These are phyloP conservation scores for Auxenochlorella pyrenoidosa DNA, from an alignment of 139 green algal species.

Conservation along the genomic window DNA sequence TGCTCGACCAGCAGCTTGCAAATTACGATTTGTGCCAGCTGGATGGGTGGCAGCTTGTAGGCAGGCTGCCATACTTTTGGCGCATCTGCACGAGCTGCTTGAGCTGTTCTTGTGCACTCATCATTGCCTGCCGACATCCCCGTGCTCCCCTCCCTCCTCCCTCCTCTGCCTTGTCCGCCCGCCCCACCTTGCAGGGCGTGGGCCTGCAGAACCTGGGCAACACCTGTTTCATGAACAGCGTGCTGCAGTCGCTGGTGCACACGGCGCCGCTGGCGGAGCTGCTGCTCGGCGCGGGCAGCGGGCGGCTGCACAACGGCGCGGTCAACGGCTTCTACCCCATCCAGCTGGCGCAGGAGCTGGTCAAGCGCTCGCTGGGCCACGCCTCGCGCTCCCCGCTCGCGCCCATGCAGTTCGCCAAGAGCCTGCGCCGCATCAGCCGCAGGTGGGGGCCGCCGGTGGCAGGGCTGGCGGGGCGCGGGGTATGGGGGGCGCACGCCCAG, in stretches of 20 bases:
- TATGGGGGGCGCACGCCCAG: background rate
- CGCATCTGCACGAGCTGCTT: no score
- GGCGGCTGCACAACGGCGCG: conserved; percentile 26
- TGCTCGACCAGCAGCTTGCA: no score
- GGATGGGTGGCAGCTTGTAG: no score
- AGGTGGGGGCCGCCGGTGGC: conserved; percentile 41
- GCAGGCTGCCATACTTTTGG: no score
- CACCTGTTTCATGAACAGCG: conserved; percentile 98
- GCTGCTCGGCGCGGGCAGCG: conserved; percentile 55
- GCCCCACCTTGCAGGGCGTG: conserved; percentile 62
- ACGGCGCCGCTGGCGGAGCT: conserved; percentile 88
- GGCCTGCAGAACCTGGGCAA: conserved; percentile 96
- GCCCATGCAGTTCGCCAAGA: conserved; percentile 57
- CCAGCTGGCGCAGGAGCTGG: conserved; percentile 58
- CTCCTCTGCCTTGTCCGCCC: background rate
- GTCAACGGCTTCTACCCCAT: conserved; percentile 62
- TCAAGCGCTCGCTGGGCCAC: conserved; percentile 55
- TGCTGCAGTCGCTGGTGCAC: conserved; percentile 94
- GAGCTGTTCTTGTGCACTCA: no score
- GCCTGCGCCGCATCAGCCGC: conserved; percentile 58
- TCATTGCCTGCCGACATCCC: background rate
- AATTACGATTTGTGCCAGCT: no score
- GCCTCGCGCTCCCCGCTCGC: conserved; percentile 37
- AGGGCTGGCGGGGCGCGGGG: background rate
- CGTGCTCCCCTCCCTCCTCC: background rate